phyloP scores from a whole-genome alignment of 2,329 filamentous ascomycete genomes.

The Ophiostoma sp. region DNA sequence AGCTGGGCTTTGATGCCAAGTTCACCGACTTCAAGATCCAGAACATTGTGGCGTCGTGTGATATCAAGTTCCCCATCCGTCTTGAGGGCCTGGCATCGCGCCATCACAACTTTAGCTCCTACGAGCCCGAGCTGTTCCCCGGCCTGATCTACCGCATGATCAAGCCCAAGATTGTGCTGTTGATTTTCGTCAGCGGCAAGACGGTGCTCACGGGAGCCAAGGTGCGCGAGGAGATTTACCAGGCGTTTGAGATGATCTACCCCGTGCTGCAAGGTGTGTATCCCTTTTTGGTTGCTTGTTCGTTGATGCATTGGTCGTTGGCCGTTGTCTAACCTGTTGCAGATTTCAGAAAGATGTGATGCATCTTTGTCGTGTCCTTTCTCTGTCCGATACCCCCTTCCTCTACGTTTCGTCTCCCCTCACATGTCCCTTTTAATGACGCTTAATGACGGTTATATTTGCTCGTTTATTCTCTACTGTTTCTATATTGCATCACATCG shows the following conservation, averaged over 20 bases:
- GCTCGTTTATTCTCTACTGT: not conserved
- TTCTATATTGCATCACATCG: constrained; percentile 3
- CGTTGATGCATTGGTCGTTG: not conserved
- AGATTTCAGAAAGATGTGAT: constrained; percentile 57
- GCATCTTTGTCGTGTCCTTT: not conserved
- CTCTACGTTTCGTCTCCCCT: not conserved
- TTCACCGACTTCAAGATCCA: constrained; percentile 99
- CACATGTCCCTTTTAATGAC: not conserved
- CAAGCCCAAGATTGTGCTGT: constrained; percentile 96
- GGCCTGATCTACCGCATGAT: constrained; percentile 99
- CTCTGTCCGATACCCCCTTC: not conserved
- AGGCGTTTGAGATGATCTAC: constrained; percentile 95
- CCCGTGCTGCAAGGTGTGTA: constrained; percentile 75
- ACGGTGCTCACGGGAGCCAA: constrained; percentile 97
- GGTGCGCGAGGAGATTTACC: constrained; percentile 95
- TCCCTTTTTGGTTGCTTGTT: not conserved
- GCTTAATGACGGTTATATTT: not conserved
- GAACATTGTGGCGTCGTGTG: constrained; percentile 97
- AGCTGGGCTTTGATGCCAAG: constrained; percentile 98
- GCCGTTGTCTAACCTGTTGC: constrained; percentile 20
- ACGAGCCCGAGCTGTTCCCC: constrained; percentile 96
- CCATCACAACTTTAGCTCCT: constrained; percentile 99
- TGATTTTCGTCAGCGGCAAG: constrained; percentile 98
- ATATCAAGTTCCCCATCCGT: constrained; percentile 98
- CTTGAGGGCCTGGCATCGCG: constrained; percentile 91